These are phyloP conservation scores for Rhizopogon sp. DNA, from an alignment of 768 basidiomycete genomes.

Conservation along the genomic window DNA sequence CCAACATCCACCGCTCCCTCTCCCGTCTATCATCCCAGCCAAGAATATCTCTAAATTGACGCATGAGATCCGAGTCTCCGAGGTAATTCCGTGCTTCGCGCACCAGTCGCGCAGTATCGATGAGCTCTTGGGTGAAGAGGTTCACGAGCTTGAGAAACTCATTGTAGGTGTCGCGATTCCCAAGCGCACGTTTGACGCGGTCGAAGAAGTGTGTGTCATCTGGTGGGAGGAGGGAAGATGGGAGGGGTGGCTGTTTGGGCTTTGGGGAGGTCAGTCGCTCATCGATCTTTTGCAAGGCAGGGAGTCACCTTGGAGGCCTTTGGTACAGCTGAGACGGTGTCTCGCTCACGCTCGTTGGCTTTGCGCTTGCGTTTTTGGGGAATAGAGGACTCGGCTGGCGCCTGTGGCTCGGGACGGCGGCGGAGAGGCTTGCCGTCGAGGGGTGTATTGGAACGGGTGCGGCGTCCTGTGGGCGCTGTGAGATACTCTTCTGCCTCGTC, in stretches of 20 bases:
- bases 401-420: slow-evolving; percentile 41
- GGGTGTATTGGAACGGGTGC: slow-evolving; percentile 31
- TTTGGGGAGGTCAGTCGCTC: slow-evolving; percentile 3
- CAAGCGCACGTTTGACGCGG: slow-evolving; percentile 70
- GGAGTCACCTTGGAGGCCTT: background rate
- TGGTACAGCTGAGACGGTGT: slow-evolving; percentile 2
- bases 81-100: slow-evolving; percentile 75
- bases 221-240: slow-evolving; percentile 15
- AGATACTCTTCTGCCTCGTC: slow-evolving; percentile 38
- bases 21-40: slow-evolving; percentile 81
- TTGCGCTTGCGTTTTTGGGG: slow-evolving; percentile 73
- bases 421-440: slow-evolving; percentile 31
- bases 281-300: background rate
- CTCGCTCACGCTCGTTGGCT: slow-evolving; percentile 37
- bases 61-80: slow-evolving; percentile 74
- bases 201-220: slow-evolving; percentile 88
- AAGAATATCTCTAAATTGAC: slow-evolving; percentile 78
- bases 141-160: slow-evolving; percentile 96
- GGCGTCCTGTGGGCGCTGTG: slow-evolving; percentile 19
- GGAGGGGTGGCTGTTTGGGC: slow-evolving; percentile 17
- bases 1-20: slow-evolving; percentile 44
- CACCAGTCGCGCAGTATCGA: slow-evolving; percentile 80
- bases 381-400: slow-evolving; percentile 32
- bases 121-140: slow-evolving; percentile 90
- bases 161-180: slow-evolving; percentile 76